Base-by-base conservation (phyloP, 805 yeast genomes). In the Monosporozyma servazzii region DNA sequence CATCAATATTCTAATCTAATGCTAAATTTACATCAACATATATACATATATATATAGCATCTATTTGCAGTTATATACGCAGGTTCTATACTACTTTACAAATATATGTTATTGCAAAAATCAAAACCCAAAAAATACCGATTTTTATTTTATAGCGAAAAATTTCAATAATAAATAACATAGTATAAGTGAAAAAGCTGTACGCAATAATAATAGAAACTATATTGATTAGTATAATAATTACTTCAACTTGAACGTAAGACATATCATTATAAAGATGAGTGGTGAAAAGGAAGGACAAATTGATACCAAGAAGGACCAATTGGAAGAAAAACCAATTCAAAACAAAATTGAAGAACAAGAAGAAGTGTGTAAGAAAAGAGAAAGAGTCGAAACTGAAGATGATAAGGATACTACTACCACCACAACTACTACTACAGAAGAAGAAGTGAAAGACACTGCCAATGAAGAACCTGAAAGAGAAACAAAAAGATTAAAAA, bases 341-440 rank as follows among this genome's bases (percentile, higher is more conserved):
- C n/a, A 44, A 48, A 25, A 17, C 13, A 43, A 36, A 17, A 25
- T 47, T 36, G 48, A 43, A 37, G 43, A 31, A 29, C 23, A 29
- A 17, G 27, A 23, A 27, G 48, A 43, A 17, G 20, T 21, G 18
- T 21, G 47, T 31, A 36, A 49, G 40, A 53, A 55, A 18, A 51
- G 53, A 23, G 20, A 48, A 31, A 49, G 50, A n/a, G 66, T 58
- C 48, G 62, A 63, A 20, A 55, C 52, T 15, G 48, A 54, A 42
- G 60, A 60, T 46, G 58, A 55, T 21, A 61, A 33, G n/a, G 37
- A 33, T 15, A 33, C 6, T 29, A 9, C 36, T 31, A 31, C 8
- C 3, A 31, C 7, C 13, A 10, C 37, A 33, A 33, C 37, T 15
- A 33, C 47, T 21, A 13, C 17, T 21, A 47, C 25, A 47, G n/a